A percentile compares a stretch with the other conserved stretches of the same genome.
These are phyloP conservation scores for Myriosclerotinia duriaeana DNA, from an alignment of 2,329 filamentous ascomycete species.

Conservation along the genomic window DNA sequence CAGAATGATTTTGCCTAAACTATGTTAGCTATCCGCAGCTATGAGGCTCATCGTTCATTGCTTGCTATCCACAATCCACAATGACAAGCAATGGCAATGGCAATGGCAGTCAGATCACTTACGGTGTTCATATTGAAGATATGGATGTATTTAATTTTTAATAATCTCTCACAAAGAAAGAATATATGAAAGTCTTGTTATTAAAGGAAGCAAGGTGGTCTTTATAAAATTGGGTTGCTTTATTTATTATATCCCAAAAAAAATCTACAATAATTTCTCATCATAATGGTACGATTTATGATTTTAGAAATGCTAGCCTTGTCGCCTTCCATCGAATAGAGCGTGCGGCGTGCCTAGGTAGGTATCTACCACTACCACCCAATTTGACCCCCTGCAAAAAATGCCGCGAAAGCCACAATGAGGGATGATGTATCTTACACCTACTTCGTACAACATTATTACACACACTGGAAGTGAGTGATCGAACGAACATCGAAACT, in stretches of 20 bases:
- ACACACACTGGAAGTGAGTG: background rate
- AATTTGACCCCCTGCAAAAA: slow-evolving; percentile 10
- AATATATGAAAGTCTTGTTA: background rate
- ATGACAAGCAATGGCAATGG: no score
- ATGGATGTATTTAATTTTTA: background rate
- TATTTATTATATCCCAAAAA: background rate
- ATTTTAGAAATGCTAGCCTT: slow-evolving; percentile 16
- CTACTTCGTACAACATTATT: background rate
- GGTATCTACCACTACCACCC: background rate
- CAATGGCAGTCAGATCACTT: slow-evolving; percentile 36
- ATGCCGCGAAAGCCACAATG: slow-evolving; percentile 20
- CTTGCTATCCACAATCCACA: background rate
- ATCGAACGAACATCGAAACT: background rate
- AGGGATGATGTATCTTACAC: no score
- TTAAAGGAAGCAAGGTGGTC: background rate
- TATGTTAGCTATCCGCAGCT: slow-evolving; percentile 27
- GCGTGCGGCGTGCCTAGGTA: no score
- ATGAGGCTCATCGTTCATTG: background rate
- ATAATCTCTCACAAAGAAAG: background rate
- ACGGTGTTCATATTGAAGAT: slow-evolving; percentile 54
- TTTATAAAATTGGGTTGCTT: background rate
- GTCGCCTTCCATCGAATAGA: slow-evolving; percentile 11
- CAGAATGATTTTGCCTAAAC: slow-evolving; percentile 65
- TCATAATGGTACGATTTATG: slow-evolving; percentile 16
- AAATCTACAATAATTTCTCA: background rate